Evolutionary conservation across 1,139 yeast species (phyloP).

Genomic region (Saccharomycopsis hybrid): DNA sequence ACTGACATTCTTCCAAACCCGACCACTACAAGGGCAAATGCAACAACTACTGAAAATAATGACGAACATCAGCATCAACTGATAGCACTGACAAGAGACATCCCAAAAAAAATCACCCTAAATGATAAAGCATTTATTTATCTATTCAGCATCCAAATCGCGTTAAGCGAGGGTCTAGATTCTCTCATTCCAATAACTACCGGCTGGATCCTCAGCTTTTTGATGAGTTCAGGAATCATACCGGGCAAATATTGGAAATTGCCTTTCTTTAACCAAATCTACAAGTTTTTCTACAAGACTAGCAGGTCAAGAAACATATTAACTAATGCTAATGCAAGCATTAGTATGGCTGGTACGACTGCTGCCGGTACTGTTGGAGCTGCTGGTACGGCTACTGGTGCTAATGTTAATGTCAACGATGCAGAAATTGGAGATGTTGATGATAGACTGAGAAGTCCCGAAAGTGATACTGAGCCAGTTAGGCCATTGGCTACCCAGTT

Average conservation of each 20-base stretch:
- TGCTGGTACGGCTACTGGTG: background rate
- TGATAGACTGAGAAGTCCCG: background rate
- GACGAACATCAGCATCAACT: no score
- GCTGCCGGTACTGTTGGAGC: background rate
- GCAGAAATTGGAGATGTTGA: background rate
- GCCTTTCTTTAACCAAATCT: constrained; percentile 13
- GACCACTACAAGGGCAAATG: background rate
- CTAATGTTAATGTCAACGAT: background rate
- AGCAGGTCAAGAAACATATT: background rate
- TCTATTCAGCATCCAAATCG: constrained; percentile 12
- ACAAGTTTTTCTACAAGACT: constrained; percentile 9
- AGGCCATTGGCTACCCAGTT: constrained; percentile 13
- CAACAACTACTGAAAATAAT: background rate
- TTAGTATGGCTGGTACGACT: background rate
- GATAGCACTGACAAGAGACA: background rate
- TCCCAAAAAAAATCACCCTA: constrained; percentile 1
- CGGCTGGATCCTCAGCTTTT: constrained; percentile 14
- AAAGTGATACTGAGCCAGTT: constrained; percentile 9
- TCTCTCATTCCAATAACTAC: constrained; percentile 14
- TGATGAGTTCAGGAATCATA: constrained; percentile 10
- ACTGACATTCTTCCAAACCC: constrained; percentile 14
- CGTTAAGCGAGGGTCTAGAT: constrained; percentile 15
- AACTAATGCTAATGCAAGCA: background rate
- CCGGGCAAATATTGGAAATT: constrained; percentile 21
- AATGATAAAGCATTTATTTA: constrained; percentile 18